These are phyloP conservation scores for Rhododendron henanense DNA, from an alignment of 148 eudicot genomes.

Conservation along the genomic window DNA sequence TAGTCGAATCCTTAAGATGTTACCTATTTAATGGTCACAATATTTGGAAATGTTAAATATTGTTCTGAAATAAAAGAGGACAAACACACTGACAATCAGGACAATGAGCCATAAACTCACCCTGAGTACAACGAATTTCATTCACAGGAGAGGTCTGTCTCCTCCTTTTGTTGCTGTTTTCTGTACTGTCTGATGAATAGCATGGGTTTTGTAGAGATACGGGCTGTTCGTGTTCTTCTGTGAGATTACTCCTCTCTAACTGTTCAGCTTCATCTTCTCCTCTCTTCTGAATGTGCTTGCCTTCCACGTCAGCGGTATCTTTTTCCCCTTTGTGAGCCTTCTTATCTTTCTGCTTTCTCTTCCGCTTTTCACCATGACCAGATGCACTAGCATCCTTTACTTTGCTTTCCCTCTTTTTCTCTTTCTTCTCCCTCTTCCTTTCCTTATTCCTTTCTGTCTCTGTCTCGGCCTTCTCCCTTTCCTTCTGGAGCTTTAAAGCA, in stretches of 20 bases:
- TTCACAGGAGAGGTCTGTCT: conserved; percentile 21
- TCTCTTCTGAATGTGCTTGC: not conserved
- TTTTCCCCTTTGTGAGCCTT: conserved; percentile 16
- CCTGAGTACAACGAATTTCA: conserved; percentile 24
- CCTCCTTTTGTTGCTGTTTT: conserved; percentile 71
- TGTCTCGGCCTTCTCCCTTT: conserved; percentile 44
- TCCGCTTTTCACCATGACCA: conserved; percentile 19
- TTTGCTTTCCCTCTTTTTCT: conserved; percentile 20
- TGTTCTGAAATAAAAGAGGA: not conserved
- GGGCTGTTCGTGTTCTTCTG: conserved; percentile 67
- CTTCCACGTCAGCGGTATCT: conserved; percentile 6
- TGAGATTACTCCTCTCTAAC: conserved; percentile 60
- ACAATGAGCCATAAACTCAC: conserved; percentile 24
- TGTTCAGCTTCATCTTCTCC: conserved; percentile 26
- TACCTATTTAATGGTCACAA: conserved; percentile 36
- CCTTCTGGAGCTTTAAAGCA: conserved; percentile 95
- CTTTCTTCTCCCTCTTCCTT: conserved; percentile 28
- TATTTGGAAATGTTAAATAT: not conserved
- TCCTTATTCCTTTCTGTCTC: conserved; percentile 39
- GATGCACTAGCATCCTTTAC: conserved; percentile 8
- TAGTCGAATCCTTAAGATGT: conserved; percentile 45
- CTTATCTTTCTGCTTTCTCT: not conserved
- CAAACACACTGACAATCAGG: not conserved
- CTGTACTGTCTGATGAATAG: conserved; percentile 73
- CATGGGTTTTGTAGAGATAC: conserved; percentile 29